These are phyloP conservation scores for Colletotrichum phormii DNA, from an alignment of 2,329 filamentous ascomycete genomes.

Conservation along the genomic window DNA sequence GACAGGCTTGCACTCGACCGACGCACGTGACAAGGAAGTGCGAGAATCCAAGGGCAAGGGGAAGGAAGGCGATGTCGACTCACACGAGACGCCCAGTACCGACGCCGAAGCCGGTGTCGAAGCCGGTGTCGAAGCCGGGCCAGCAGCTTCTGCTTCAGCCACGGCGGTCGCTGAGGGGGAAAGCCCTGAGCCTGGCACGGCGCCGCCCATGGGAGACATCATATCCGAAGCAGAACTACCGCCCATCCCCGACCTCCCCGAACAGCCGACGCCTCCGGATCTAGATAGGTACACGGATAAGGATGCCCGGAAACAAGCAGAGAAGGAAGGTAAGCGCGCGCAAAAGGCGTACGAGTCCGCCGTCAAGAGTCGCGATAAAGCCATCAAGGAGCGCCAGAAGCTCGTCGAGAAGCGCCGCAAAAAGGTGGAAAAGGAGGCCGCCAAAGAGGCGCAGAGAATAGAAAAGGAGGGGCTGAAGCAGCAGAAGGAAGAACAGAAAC, in stretches of 20 bases:
- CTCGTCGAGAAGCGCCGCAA: slow-evolving; percentile 65
- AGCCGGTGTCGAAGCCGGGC: no score
- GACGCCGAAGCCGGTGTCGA: no score
- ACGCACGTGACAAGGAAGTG: background rate
- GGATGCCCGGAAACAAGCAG: slow-evolving; percentile 73
- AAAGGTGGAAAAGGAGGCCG: slow-evolving; percentile 55
- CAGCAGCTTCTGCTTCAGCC: no score
- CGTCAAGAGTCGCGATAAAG: slow-evolving; percentile 74
- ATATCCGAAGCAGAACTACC: slow-evolving; percentile 47
- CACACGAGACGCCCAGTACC: background rate
- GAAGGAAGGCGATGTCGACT: background rate
- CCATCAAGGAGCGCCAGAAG: slow-evolving; percentile 72
- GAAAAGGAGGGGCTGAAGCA: slow-evolving; percentile 45
- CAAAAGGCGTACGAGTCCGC: slow-evolving; percentile 75
- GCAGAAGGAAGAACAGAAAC: slow-evolving; percentile 46
- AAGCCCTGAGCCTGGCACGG: background rate
- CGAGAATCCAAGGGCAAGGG: slow-evolving; percentile 22
- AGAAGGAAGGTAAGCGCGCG: slow-evolving; percentile 73
- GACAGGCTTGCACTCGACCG: background rate
- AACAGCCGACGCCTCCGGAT: slow-evolving; percentile 67
- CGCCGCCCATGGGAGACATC: background rate
- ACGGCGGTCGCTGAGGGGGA: background rate
- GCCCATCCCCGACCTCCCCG: slow-evolving; percentile 62
- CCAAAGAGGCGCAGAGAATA: slow-evolving; percentile 49
- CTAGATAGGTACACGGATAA: slow-evolving; percentile 71